These are phyloP conservation scores for Aegilops speltoides DNA, from an alignment of 176 grass and related monocot genomes.

Conservation along the genomic window DNA sequence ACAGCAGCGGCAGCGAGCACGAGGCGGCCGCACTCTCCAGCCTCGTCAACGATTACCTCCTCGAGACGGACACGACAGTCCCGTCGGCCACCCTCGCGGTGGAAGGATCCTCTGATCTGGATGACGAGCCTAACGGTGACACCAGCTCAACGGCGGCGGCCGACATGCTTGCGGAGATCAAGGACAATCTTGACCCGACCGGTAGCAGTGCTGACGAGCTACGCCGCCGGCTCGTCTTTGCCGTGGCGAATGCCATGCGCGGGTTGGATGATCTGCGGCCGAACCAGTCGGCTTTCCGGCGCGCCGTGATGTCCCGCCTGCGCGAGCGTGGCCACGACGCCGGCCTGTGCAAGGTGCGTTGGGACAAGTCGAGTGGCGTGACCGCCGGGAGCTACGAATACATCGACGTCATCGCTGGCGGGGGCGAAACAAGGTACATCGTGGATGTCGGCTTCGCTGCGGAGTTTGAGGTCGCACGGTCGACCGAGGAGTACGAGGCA, in stretches of 20 bases:
- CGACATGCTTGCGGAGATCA: neutral
- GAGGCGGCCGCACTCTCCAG: constrained; percentile 28
- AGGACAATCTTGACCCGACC: neutral
- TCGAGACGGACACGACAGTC: constrained; percentile 12
- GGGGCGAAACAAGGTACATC: constrained; percentile 24
- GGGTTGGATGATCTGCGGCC: neutral
- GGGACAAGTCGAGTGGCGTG: constrained; percentile 9
- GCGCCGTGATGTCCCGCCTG: constrained; percentile 27
- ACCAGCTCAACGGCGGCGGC: neutral
- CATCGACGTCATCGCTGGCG: constrained; percentile 35
- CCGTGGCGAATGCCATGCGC: neutral
- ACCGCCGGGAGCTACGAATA: constrained; percentile 48
- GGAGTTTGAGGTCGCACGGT: constrained; percentile 42
- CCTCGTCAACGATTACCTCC: constrained; percentile 53
- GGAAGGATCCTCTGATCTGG: neutral
- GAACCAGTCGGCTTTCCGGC: constrained; percentile 23
- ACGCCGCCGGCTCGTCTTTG: constrained; percentile 9
- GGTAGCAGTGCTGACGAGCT: neutral
- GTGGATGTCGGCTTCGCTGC: constrained; percentile 43
- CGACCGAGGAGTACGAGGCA: constrained; percentile 18
- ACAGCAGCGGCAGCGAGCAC: constrained; percentile 50
- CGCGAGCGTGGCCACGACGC: constrained; percentile 42
- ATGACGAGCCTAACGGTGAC: neutral
- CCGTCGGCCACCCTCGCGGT: neutral
- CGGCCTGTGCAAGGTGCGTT: constrained; percentile 46